Evolutionary conservation across 106 monocot genomes (phyloP).

Genomic region (Acorus gramineus): DNA sequence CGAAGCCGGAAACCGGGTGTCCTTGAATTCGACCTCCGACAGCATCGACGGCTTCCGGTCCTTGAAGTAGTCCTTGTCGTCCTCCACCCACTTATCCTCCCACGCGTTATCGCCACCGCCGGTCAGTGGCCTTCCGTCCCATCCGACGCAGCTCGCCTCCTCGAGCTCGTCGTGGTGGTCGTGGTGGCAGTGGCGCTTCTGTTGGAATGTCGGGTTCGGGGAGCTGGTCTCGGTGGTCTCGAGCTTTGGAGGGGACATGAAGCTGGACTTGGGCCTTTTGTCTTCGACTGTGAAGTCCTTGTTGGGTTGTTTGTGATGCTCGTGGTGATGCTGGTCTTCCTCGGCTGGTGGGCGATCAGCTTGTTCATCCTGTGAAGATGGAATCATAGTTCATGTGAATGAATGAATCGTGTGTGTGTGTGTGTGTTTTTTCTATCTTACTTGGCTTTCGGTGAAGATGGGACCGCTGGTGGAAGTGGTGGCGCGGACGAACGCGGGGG

Average conservation of each 20-base stretch:
- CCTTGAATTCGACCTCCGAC: slow-evolving; percentile 36
- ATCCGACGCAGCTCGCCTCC: slow-evolving; percentile 26
- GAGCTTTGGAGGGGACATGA: slow-evolving; percentile 23
- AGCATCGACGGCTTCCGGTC: slow-evolving; percentile 53
- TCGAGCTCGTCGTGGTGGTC: slow-evolving; percentile 7
- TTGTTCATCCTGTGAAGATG: too few species aligned
- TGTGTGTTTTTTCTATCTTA: too few species aligned
- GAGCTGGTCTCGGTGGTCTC: slow-evolving; percentile 16
- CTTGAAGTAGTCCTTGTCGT: slow-evolving; percentile 34
- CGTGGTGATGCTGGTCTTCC: too few species aligned
- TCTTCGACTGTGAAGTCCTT: too few species aligned
- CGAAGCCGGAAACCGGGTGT: slow-evolving; percentile 46
- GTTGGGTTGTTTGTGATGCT: too few species aligned
- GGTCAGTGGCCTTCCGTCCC: slow-evolving; percentile 13
- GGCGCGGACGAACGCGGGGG: too few species aligned
- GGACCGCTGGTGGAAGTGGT: too few species aligned
- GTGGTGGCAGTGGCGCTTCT: slow-evolving; percentile 25
- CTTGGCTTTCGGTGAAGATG: too few species aligned
- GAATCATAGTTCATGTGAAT: too few species aligned
- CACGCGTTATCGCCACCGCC: background rate
- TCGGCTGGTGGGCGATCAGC: too few species aligned
- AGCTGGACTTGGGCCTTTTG: background rate
- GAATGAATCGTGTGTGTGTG: too few species aligned
- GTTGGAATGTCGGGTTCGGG: slow-evolving; percentile 29
- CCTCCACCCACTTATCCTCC: slow-evolving; percentile 2